Evolutionary conservation across 2,329 filamentous ascomycete genomes (phyloP).

Genomic region (Karstenula rhodostoma): DNA sequence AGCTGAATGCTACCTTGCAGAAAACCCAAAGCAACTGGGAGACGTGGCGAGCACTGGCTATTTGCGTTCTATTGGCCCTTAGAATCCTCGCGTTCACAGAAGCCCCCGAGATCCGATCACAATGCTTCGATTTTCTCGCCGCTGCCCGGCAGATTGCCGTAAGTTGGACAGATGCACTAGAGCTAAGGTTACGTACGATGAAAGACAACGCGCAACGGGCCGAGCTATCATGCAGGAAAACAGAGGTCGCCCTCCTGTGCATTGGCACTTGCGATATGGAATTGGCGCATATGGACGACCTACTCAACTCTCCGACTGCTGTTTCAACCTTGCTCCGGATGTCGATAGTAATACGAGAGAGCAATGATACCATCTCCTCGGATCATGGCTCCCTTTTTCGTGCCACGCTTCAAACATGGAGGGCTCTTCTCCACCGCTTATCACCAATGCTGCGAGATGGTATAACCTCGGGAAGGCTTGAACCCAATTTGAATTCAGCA

Average conservation of each 20-base stretch:
- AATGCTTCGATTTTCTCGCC: conserved; percentile 44
- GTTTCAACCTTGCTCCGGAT: conserved; percentile 21
- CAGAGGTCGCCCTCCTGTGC: conserved; percentile 54
- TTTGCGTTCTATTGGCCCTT: conserved; percentile 52
- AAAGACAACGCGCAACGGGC: conserved; percentile 35
- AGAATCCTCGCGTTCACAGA: conserved; percentile 54
- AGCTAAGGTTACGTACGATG: conserved; percentile 29
- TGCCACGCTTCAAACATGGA: conserved; percentile 24
- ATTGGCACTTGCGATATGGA: conserved; percentile 56
- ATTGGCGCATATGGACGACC: conserved; percentile 25
- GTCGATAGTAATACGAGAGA: conserved; percentile 28
- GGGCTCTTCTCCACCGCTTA: conserved; percentile 16
- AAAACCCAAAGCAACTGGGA: conserved; percentile 42
- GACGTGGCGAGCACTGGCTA: conserved; percentile 51
- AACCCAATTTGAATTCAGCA: conserved; percentile 8
- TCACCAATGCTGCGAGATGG: conserved; percentile 10
- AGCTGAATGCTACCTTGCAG: conserved; percentile 24
- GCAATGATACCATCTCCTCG: conserved; percentile 4
- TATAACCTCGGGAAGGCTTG: not conserved
- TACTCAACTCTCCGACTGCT: conserved; percentile 32
- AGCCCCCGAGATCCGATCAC: conserved; percentile 23
- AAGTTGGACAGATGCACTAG: conserved; percentile 52
- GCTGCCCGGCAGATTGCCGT: conserved; percentile 46
- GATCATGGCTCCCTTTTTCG: conserved; percentile 16
- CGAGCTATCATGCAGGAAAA: conserved; percentile 40